A percentile compares a stretch with the other conserved stretches of the same genome.
These are phyloP conservation scores for Hygrophoropsis aurantiaca DNA, from an alignment of 768 basidiomycete species.

Conservation along the genomic window DNA sequence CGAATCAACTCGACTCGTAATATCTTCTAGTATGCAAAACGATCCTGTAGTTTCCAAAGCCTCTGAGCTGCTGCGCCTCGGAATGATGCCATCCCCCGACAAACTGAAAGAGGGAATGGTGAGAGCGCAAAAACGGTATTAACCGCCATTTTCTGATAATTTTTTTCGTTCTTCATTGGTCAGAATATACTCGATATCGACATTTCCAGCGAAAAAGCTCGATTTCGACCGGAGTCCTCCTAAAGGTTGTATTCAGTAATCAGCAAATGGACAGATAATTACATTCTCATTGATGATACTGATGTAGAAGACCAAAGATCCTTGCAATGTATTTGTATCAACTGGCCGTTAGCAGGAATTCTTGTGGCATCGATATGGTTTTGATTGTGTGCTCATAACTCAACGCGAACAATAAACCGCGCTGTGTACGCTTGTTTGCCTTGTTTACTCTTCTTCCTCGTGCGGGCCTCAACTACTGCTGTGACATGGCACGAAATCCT, in stretches of 20 bases:
- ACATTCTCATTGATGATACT: too few species aligned
- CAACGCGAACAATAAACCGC: conserved; percentile 5
- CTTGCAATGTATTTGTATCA: too few species aligned
- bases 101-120: conserved; percentile 79
- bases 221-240: background rate
- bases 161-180: background rate
- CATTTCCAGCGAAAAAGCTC: conserved; percentile 14
- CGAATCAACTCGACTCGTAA: too few species aligned
- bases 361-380: too few species aligned
- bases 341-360: too few species aligned
- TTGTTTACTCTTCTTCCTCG: background rate
- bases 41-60: conserved; percentile 80
- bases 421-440: conserved; percentile 17
- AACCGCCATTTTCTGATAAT: background rate
- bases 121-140: conserved; percentile 12
- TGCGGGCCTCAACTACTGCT: background rate
- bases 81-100: conserved; percentile 74
- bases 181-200: conserved; percentile 32
- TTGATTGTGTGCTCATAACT: too few species aligned
- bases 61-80: conserved; percentile 74
- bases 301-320: too few species aligned
- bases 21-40: conserved; percentile 70
- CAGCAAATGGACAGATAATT: too few species aligned
- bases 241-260: background rate
- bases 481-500: conserved; percentile 3